phyloP scores from a whole-genome alignment of 495 filamentous ascomycete genomes.

The Lindgomyces ingoldianus region DNA sequence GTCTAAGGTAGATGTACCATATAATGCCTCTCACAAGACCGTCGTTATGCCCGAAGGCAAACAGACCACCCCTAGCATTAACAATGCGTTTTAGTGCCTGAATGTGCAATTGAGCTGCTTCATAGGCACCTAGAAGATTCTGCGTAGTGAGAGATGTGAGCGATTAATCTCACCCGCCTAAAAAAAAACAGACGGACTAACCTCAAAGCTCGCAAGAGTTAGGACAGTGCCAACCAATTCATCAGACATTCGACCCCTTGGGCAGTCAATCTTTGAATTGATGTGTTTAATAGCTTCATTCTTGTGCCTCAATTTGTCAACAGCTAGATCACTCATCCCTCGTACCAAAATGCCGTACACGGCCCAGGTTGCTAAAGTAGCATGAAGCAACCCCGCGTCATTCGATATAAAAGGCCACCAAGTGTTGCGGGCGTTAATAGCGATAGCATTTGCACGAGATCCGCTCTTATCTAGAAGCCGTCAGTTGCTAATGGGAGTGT shows the following conservation, averaged over 20 bases:
- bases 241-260: conserved; percentile 24
- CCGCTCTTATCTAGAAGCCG: conserved; percentile 18
- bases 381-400: conserved; percentile 29
- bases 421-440: conserved; percentile 29
- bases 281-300: conserved; percentile 33
- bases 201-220: conserved; percentile 35
- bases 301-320: conserved; percentile 28
- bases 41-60: conserved; percentile 31
- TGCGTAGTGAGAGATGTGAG: not conserved
- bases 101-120: conserved; percentile 33
- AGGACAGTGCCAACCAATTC: conserved; percentile 26
- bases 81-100: conserved; percentile 34
- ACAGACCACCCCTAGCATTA: conserved; percentile 24
- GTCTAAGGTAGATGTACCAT: conserved; percentile 17
- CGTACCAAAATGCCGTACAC: conserved; percentile 22
- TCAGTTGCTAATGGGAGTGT: not conserved
- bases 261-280: conserved; percentile 24
- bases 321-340: conserved; percentile 8
- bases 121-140: conserved; percentile 33
- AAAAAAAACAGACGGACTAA: not conserved
- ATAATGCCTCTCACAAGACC: conserved; percentile 27
- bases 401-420: conserved; percentile 35
- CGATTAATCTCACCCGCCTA: not conserved
- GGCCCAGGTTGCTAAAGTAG: conserved; percentile 30
- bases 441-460: conserved; percentile 24